Percentiles rank a stretch among this genome's conserved stretches.
Conservation (phyloP, 2,329 filamentous ascomycete genomes). For the Venturia asperata region DNA sequence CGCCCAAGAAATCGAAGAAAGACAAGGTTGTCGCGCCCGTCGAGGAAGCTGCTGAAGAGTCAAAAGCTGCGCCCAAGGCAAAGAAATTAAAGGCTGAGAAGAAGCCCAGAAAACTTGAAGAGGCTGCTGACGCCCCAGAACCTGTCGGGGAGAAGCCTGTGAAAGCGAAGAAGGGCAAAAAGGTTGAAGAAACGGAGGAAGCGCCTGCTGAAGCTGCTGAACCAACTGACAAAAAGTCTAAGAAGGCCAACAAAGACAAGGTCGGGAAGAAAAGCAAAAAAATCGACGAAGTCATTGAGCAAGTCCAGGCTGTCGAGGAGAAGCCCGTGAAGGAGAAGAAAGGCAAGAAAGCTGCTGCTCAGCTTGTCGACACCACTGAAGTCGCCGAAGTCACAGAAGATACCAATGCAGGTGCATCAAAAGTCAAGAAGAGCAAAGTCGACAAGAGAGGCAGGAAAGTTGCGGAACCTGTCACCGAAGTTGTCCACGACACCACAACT, state of each 20-base stretch:
- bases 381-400: conserved; percentile 17
- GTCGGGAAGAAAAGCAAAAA: no score
- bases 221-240: no score
- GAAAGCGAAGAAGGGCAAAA: conserved; percentile 18
- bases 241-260: no score
- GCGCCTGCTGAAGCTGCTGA: not conserved
- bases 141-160: conserved; percentile 17
- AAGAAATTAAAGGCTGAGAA: conserved; percentile 23
- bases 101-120: conserved; percentile 21
- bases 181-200: conserved; percentile 19
- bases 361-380: conserved; percentile 27
- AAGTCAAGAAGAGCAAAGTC: conserved; percentile 20
- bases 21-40: conserved; percentile 28
- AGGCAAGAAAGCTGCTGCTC: not conserved
- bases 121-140: conserved; percentile 16
- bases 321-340: conserved; percentile 9
- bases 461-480: not conserved
- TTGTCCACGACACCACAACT: conserved; percentile 13
- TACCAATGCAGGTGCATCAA: conserved; percentile 17
- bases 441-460: conserved; percentile 3
- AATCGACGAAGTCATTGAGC: no score
- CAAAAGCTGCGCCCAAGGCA: conserved; percentile 20
- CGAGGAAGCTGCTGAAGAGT: conserved; percentile 20
- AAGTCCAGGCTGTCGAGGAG: no score
- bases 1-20: conserved; percentile 31